Evolutionary conservation across 768 basidiomycete genomes (phyloP), one percentile per base, ranked within the genome.

Genomic region (Boletus huronensis): DNA sequence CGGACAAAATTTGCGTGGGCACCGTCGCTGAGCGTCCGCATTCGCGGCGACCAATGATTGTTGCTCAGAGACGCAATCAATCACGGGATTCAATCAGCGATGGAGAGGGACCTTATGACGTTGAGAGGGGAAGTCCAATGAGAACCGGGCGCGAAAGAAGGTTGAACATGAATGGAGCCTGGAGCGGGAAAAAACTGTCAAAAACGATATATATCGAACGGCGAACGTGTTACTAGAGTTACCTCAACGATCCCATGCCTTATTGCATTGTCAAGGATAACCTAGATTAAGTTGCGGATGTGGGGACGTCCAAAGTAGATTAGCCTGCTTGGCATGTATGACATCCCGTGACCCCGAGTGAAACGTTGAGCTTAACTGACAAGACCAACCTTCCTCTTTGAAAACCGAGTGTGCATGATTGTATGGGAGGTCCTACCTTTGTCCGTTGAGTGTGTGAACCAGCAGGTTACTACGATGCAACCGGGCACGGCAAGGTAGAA

Each of bases 181-280:
- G 50, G 55, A 53, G 52, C 54, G 50, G 53, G 55, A 67, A 54
- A 26, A 48, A 53, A 25, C 26, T 47, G 53, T 57, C 46, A 54
- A 46, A 45, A 49, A 36, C 26, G 36, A 48, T 40, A 54, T 48
- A 44, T 40, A 54, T 54, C 31, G 29, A 32, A 51, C 14, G 43
- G 46, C 29, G 45, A 58, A 38, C 28, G 39, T 54, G 60, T 50
- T 54, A 29, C 40, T 48, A 41, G 41, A 9, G 52, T 65, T 65
- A 50, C 61, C 54, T 53, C 56, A 62, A 57, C 13, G 36, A 34
- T 59, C 48, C 42, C 53, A 51, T 49, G 39, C 23, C 13, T 26
- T 28, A 26, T 29, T 17, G n/a, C 16, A 14, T 1, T 32, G 34
- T 13, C 36, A 38, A 28, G n/a, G 25, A 19, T 19, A 32, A 36